Evolutionary conservation across 2,329 filamentous ascomycete genomes (phyloP), one percentile per base, ranked within the genome.

Genomic region (Amphichorda felina): DNA sequence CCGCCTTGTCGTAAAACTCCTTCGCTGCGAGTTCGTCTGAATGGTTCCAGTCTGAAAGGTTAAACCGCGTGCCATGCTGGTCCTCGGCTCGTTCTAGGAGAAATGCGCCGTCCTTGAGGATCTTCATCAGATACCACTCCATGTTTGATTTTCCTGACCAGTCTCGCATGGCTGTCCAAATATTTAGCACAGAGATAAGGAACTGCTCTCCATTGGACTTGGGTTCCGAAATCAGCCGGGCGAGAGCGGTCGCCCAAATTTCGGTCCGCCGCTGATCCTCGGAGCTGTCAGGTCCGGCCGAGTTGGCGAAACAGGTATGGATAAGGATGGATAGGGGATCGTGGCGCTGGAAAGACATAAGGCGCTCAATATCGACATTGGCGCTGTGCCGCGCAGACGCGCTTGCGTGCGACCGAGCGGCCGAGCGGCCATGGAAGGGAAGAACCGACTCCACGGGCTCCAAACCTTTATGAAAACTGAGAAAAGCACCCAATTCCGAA

Each of bases 91-190:
- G 79, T 50, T 94, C 87, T 46, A 95, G 68, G 38, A 96, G 67
- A 52, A 95, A 95, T 27, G 87, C 82, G 45, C 91, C 91, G 48
- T 93, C 83, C 58, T 94, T 85, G 22, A 98, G 72, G 40, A 93
- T 85, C 53, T 91, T 84, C 83, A 94, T 91, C 10, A 98, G 72
- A 55, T 89, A 96, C 60, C 86, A 82, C 60, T 95, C 88, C 67
- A 98, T 78, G 43, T 87, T 91, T 45, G 80, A 75, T 49, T 82
- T 87, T 38, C 86, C 86, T 28, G 85, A 82, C 88, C 89, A 96
- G 56, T 88, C 80, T 42, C 84, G 78, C 70, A 88, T 83, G 38
- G 77, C 70, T 35, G 84, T 79, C 83, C 87, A 96, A 38, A 85
- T 79, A 55, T 91, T 88, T 34, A 98, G 70, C 24, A 95, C 76